Base-by-base conservation (phyloP, 352 stramenopile genomes). In the Phytophthora brassicae region DNA sequence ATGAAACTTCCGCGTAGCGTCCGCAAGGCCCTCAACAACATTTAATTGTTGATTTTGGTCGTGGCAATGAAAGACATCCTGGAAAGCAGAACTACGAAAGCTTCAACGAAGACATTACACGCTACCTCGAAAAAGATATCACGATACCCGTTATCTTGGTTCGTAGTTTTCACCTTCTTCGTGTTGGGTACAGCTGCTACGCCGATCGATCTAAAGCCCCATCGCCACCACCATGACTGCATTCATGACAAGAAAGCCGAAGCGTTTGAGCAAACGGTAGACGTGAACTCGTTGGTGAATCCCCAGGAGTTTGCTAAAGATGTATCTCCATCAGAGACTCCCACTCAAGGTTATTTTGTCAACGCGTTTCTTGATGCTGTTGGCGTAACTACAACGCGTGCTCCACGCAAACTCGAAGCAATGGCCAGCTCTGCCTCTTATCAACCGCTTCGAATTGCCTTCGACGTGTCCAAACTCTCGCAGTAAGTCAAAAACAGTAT, bases 391-490 rank as follows among this genome's bases (percentile, higher is more conserved):
- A 38, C 43, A n/a, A 28, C 41, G 52, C 24, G 60, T 1, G 47
- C 46, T 1, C 58, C 60, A 13, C 75, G 81, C 2, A 77, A 66
- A 13, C 66, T 90, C 2, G 39, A 66, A 56, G 51, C 63, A 0
- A 54, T 60, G 0, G 39, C 58, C 4, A 53, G 61, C 4, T 39
- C 65, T 3, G 56, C 71, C 3, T 45, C 76, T 0, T 91, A 88
- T 36, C 77, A 90, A 26, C 84, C 79, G 0, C 81, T 93, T n/a
- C 80, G 84, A 33, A 90, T 91, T 41, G 78, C 69, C 14, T 93
- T 93, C 23, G 84, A 93, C 23, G 50, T 90, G 0, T 93, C 84
- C 6, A 90, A 89, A 41, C 77, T 93, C 19, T 75, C 57, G 20
- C 81, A 66, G 78, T 86, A 76, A 56, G 70, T 24, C 19, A 6